Base-by-base conservation (phyloP, 768 basidiomycete genomes). In the Tephrocybe sp. region DNA sequence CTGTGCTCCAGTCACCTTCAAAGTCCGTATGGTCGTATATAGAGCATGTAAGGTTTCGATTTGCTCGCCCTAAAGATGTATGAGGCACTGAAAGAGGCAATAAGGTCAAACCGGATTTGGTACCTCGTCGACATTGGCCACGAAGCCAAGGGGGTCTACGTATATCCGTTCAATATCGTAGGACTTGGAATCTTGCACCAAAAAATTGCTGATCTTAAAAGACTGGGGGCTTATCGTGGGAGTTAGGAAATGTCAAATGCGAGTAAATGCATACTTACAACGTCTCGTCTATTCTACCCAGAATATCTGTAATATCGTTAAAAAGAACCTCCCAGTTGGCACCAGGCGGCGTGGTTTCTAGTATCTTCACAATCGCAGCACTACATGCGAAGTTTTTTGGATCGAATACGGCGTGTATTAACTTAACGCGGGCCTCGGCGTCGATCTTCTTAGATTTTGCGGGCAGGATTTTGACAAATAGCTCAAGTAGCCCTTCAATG, bases 161-260 rank as follows among this genome's bases (percentile, higher is more conserved):
- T 78, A 80, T 39, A 86, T 53, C 24, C 76, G 69, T 48, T 79
- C 77, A 0, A 72, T 61, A 2, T 62, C 59, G 41, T 71, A 70
- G 32, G 69, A 56, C 30, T 59, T 38, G 3, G 47, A 50, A 35
- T 44, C 71, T 47, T 70, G 69, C 9, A 76, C 61, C 8, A 56
- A 52, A 50, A 84, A 69, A 36, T 71, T 63, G 9, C 64, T 60
- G 13, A 75, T 64, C 30, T 69, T 62, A 54, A 86, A 84, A 9
- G 82, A 78, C 49, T 87, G 85, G 9, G 85, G 84, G 54, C 85
- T 87, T n/a, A n/a, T n/a, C n/a, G n/a, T n/a, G n/a, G n/a, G n/a
- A n/a, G 25, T 36, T 22, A 27, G 18, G 49, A 25, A 44, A 22
- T 42, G 50, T 15, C 46, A 31, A 13, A 39, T 36, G 6, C 13